Evolutionary conservation across 768 basidiomycete genomes (phyloP).

Genomic region (Pleurotus giganteus): DNA sequence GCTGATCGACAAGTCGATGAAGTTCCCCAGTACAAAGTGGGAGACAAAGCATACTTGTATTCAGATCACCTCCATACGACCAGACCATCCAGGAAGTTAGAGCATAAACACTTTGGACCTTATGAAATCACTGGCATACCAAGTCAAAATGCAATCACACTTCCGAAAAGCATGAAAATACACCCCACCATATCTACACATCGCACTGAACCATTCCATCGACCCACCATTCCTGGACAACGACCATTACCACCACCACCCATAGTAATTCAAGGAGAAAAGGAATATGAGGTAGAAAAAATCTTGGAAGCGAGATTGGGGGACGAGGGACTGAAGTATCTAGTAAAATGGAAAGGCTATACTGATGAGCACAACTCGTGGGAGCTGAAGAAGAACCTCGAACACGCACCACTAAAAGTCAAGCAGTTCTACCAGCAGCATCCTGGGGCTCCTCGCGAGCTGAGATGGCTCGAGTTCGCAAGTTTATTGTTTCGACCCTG

Average conservation of each 20-base stretch:
- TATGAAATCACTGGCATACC: conserved; percentile 9
- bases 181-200: conserved; percentile 17
- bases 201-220: neutral
- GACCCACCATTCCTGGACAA: neutral
- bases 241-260: neutral
- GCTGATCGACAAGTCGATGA: conserved; percentile 9
- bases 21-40: conserved; percentile 9
- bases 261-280: neutral
- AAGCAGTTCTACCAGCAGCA: neutral
- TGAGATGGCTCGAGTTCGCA: too few relatives aligned
- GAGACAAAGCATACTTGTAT: conserved; percentile 16
- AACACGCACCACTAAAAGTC: neutral
- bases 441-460: neutral
- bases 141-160: conserved; percentile 11
- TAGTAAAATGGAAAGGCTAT: too few relatives aligned
- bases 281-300: neutral
- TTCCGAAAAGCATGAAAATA: conserved; percentile 14
- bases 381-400: neutral
- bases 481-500: too few relatives aligned
- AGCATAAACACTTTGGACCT: conserved; percentile 13
- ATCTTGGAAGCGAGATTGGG: neutral
- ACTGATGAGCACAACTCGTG: too few relatives aligned
- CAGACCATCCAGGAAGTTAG: conserved; percentile 12
- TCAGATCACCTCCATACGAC: conserved; percentile 6
- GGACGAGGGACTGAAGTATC: neutral